phyloP scores from a whole-genome alignment of 192 early-diverging fungal genomes.

The Backusella luteola region DNA sequence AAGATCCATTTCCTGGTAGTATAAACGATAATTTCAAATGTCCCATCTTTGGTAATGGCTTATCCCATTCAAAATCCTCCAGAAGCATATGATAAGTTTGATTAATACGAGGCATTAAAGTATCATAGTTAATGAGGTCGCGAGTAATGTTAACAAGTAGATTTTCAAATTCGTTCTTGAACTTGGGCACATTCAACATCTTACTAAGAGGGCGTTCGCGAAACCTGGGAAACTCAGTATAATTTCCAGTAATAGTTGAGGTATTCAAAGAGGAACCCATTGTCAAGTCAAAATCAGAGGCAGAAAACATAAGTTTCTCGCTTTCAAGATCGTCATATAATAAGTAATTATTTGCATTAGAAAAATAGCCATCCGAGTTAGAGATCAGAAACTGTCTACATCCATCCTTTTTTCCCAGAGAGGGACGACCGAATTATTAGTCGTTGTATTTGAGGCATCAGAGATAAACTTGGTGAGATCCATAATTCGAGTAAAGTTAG shows the following conservation, averaged over 20 bases:
- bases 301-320: neutral
- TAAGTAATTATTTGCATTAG: constrained; percentile 19
- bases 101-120: neutral
- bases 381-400: constrained; percentile 4
- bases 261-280: neutral
- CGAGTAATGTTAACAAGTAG: neutral
- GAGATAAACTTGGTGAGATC: neutral
- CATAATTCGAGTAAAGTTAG: neutral
- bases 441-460: neutral
- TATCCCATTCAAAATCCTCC: too few relatives aligned
- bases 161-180: neutral
- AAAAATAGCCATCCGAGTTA: constrained; percentile 17
- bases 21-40: too few relatives aligned
- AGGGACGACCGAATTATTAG: neutral
- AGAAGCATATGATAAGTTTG: too few relatives aligned
- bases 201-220: neutral
- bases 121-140: neutral
- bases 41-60: too few relatives aligned
- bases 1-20: too few relatives aligned
- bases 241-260: neutral
- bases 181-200: neutral
- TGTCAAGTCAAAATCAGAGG: neutral
- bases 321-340: constrained; percentile 14
- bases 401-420: constrained; percentile 4
- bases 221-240: neutral